These are phyloP conservation scores for Geosmithia flava DNA, from an alignment of 2,329 filamentous ascomycete species.

Conservation along the genomic window DNA sequence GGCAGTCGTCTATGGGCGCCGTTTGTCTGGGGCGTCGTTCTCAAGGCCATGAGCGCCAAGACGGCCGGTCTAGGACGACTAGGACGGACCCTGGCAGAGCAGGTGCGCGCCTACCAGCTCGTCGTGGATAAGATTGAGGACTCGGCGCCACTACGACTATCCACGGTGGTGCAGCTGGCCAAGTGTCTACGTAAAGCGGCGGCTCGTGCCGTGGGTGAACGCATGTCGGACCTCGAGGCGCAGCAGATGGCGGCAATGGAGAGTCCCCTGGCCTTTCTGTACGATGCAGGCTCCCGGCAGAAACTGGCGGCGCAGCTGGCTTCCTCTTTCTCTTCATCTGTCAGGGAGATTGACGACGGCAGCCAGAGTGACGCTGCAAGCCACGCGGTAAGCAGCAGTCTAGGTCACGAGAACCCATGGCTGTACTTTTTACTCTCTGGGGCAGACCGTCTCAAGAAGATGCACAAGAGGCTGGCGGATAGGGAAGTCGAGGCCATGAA, in stretches of 20 bases:
- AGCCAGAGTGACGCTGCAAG: neutral
- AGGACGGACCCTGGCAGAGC: slow-evolving; percentile 10
- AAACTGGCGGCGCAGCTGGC: neutral
- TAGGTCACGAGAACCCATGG: neutral
- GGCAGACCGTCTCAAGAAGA: slow-evolving; percentile 11
- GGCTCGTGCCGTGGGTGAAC: neutral
- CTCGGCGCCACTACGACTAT: slow-evolving; percentile 9
- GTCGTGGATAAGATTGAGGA: slow-evolving; percentile 15
- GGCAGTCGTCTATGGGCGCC: slow-evolving; percentile 10
- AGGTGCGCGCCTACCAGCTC: slow-evolving; percentile 14
- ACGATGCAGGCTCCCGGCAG: neutral
- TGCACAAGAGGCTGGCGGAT: slow-evolving; percentile 7
- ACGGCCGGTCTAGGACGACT: neutral
- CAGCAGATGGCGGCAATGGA: slow-evolving; percentile 1
- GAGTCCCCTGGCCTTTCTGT: slow-evolving; percentile 1
- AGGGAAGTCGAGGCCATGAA: slow-evolving; percentile 9
- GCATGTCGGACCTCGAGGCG: slow-evolving; percentile 7
- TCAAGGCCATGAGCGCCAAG: slow-evolving; percentile 10
- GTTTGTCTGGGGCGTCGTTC: slow-evolving; percentile 18
- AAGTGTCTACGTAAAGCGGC: slow-evolving; percentile 10
- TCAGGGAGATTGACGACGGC: neutral
- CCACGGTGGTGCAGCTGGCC: slow-evolving; percentile 8
- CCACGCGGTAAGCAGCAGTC: neutral
- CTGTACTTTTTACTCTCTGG: slow-evolving; percentile 8
- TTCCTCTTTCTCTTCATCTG: neutral